These are phyloP conservation scores for Cephaloascus fragrans DNA, from an alignment of 805 yeast species.

Conservation along the genomic window DNA sequence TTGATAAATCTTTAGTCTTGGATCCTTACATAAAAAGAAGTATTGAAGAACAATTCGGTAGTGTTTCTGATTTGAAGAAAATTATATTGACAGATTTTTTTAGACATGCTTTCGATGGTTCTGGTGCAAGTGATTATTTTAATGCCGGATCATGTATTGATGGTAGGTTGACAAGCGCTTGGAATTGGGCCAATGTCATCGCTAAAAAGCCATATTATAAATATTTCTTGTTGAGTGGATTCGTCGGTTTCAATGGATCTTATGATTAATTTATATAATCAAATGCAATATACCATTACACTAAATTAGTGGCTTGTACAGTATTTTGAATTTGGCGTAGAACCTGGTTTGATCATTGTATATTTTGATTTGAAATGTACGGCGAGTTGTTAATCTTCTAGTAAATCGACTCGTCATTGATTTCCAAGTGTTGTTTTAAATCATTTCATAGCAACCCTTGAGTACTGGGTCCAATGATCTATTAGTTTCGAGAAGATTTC, in stretches of 20 bases:
- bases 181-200: conserved; percentile 74
- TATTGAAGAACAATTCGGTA: conserved; percentile 49
- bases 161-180: conserved; percentile 71
- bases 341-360: no score
- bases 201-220: conserved; percentile 54
- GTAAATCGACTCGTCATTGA: no score
- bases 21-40: conserved; percentile 40
- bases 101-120: conserved; percentile 60
- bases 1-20: conserved; percentile 38
- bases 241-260: conserved; percentile 65
- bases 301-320: no score
- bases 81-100: conserved; percentile 41
- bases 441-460: no score
- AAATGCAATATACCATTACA: no score
- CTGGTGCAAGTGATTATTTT: conserved; percentile 77
- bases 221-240: conserved; percentile 57
- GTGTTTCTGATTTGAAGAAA: conserved; percentile 41
- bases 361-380: no score
- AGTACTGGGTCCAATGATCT: no score
- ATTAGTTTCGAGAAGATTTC: no score
- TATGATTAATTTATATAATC: conserved; percentile 65
- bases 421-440: no score
- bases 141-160: conserved; percentile 83
- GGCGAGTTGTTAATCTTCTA: no score
- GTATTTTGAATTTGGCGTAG: no score